Evolutionary conservation across 2,329 filamentous ascomycete genomes (phyloP).

Genomic region (Colletotrichum godetiae): DNA sequence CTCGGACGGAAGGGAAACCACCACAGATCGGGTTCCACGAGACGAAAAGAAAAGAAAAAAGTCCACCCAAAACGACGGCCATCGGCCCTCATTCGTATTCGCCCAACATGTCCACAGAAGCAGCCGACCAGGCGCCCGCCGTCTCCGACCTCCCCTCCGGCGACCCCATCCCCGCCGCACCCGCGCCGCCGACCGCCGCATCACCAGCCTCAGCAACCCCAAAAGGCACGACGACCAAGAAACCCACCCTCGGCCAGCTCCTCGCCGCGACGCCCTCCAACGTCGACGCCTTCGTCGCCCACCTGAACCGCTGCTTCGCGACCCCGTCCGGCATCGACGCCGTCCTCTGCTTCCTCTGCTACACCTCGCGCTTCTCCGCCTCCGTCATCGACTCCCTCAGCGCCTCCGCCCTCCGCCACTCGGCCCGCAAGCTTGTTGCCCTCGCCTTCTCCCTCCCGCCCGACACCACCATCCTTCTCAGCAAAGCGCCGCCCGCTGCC

Average conservation of each 20-base stretch:
- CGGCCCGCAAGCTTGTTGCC: constrained; percentile 63
- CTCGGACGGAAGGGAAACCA: not conserved
- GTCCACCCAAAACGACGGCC: not conserved
- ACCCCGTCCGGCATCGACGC: constrained; percentile 78
- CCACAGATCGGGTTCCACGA: not conserved
- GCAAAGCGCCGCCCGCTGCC: constrained; percentile 49
- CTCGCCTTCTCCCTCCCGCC: constrained; percentile 63
- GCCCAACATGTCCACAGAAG: constrained; percentile 34
- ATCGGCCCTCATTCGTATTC: not conserved
- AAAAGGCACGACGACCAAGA: constrained; percentile 14
- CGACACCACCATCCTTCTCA: constrained; percentile 59
- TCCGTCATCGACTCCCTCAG: constrained; percentile 63
- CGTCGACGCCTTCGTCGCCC: constrained; percentile 64
- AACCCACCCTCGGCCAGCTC: constrained; percentile 42
- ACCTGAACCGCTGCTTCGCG: constrained; percentile 72
- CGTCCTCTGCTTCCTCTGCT: constrained; percentile 75
- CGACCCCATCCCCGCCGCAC: constrained; percentile 47
- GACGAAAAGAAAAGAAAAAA: no score
- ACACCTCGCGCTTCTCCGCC: constrained; percentile 69
- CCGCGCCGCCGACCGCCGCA: constrained; percentile 23
- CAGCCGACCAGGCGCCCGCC: constrained; percentile 36
- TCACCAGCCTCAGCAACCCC: constrained; percentile 23
- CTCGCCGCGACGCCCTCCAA: constrained; percentile 51
- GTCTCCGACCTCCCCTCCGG: constrained; percentile 49
- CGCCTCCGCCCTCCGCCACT: constrained; percentile 66